phyloP scores from a whole-genome alignment of 179 eudicot species.

The Carnegiea gigantea region DNA sequence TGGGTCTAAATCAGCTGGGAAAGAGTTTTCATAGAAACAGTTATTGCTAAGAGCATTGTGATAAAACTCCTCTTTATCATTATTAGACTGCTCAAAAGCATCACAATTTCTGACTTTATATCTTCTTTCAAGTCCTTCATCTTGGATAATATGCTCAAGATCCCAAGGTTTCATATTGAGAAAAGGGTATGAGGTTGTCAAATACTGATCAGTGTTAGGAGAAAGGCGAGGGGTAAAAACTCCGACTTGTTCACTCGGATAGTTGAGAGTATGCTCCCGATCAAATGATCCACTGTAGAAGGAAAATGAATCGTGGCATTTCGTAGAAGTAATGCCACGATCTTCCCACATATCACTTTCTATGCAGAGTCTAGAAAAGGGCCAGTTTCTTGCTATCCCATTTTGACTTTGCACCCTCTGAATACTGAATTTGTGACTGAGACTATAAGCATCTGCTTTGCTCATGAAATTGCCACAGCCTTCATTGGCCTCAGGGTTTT shows the following conservation, averaged over 20 bases:
- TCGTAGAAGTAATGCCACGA: constrained; percentile 23
- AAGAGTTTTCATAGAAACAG: constrained; percentile 18
- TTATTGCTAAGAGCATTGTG: constrained; percentile 19
- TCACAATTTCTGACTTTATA: constrained; percentile 22
- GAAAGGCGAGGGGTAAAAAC: constrained; percentile 30
- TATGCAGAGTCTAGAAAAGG: constrained; percentile 20
- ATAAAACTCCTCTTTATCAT: constrained; percentile 32
- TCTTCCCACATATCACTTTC: constrained; percentile 28
- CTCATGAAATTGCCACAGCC: constrained; percentile 28
- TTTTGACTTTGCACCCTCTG: constrained; percentile 28
- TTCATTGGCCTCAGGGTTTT: constrained; percentile 27
- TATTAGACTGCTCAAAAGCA: constrained; percentile 26
- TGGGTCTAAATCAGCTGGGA: constrained; percentile 17
- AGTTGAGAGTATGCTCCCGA: constrained; percentile 25
- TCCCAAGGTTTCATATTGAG: constrained; percentile 27
- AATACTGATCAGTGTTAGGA: constrained; percentile 28
- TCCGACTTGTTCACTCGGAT: constrained; percentile 22
- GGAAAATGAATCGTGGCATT: constrained; percentile 22
- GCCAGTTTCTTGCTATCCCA: constrained; percentile 28
- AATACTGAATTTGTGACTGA: constrained; percentile 25
- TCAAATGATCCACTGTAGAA: constrained; percentile 18
- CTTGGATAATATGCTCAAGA: constrained; percentile 27
- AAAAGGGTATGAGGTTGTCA: constrained; percentile 33
- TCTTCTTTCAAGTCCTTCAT: constrained; percentile 30
- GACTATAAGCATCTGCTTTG: constrained; percentile 34